Percentiles rank a stretch among this genome's conserved stretches.
These are phyloP conservation scores for Euptelea pleiosperma DNA, from an alignment of 164 flowering plant genomes.

Conservation along the genomic window DNA sequence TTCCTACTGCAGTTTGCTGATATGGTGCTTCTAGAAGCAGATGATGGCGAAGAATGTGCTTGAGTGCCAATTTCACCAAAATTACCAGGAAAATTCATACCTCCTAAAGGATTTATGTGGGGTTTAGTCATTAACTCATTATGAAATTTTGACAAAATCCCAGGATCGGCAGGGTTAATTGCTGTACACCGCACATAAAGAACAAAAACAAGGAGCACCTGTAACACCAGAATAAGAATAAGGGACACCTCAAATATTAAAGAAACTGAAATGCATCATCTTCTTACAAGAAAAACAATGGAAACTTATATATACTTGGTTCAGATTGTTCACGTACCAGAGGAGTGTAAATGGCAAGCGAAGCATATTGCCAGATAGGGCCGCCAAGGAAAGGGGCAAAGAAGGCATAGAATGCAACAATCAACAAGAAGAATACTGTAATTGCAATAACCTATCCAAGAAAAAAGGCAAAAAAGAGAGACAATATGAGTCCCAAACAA, in stretches of 20 bases:
- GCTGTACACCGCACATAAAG: conserved; percentile 92
- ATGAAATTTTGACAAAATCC: conserved; percentile 59
- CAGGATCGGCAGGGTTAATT: conserved; percentile 96
- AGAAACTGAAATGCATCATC: not conserved
- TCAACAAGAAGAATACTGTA: conserved; percentile 85
- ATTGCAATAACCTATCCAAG: conserved; percentile 83
- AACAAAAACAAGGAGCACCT: conserved; percentile 88
- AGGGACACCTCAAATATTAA: not conserved
- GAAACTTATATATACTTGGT: not conserved
- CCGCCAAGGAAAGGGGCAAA: conserved; percentile 97
- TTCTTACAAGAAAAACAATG: not conserved
- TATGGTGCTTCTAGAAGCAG: conserved; percentile 62
- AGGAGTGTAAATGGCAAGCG: conserved; percentile 63
- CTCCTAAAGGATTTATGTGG: conserved; percentile 24
- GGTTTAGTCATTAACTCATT: conserved; percentile 19
- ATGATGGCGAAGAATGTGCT: conserved; percentile 56
- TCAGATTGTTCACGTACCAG: conserved; percentile 57
- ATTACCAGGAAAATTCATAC: conserved; percentile 28
- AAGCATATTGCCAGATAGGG: conserved; percentile 61
- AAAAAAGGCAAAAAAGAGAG: conserved; percentile 4
- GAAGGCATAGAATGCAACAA: conserved; percentile 92
- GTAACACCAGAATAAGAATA: conserved; percentile 20
- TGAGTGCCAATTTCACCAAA: conserved; percentile 41
- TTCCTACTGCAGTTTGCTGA: conserved; percentile 51
- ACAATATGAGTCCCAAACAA: not conserved